Evolutionary conservation across 768 basidiomycete genomes (phyloP).

Genomic region (Termitomyces sp.): DNA sequence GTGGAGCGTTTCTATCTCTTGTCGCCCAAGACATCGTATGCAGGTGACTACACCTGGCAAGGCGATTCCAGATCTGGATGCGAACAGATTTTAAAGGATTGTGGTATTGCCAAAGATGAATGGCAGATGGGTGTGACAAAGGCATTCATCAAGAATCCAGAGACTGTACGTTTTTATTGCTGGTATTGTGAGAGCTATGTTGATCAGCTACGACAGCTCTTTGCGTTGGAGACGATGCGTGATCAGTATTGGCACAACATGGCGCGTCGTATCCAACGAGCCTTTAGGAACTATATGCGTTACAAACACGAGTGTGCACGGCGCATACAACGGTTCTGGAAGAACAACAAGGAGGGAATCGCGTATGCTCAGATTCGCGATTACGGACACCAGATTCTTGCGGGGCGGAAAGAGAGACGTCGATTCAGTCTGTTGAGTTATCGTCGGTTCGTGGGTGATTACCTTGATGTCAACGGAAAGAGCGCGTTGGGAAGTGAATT

Average conservation of each 20-base stretch:
- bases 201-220: conserved; percentile 53
- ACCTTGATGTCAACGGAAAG: conserved; percentile 84
- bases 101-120: conserved; percentile 93
- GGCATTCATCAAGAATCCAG: conserved; percentile 99
- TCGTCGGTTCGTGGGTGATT: conserved; percentile 94
- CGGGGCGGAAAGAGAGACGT: conserved; percentile 87
- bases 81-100: conserved; percentile 88
- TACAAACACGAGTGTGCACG: conserved; percentile 93
- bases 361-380: conserved; percentile 89
- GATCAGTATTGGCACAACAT: conserved; percentile 99
- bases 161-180: conserved; percentile 59
- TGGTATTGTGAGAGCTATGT: background rate
- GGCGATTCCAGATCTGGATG: conserved; percentile 90
- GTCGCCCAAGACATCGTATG: conserved; percentile 93
- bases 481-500: conserved; percentile 75
- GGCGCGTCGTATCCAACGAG: conserved; percentile 94
- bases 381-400: conserved; percentile 90
- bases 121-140: conserved; percentile 99
- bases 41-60: conserved; percentile 97
- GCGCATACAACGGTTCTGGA: conserved; percentile 98
- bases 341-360: conserved; percentile 92
- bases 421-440: conserved; percentile 92
- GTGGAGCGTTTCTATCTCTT: conserved; percentile 96
- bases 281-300: conserved; percentile 92
- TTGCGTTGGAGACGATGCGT: conserved; percentile 97